Evolutionary conservation across 805 yeast species (phyloP).

Genomic region (Saccharomycopsis babjevae): DNA sequence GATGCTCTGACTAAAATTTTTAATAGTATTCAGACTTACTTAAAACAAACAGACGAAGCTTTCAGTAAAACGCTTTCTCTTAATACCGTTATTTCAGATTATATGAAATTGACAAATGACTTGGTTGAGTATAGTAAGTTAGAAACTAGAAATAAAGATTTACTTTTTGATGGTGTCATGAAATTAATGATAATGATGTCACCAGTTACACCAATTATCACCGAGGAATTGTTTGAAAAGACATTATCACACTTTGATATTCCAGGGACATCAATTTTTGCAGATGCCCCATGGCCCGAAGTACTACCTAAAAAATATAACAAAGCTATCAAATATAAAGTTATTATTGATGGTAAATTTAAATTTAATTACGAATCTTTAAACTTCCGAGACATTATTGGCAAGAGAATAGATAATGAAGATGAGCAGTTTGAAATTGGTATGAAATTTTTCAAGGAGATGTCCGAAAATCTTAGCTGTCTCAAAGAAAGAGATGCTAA

Average conservation of each 20-base stretch:
- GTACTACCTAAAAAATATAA: constrained; percentile 30
- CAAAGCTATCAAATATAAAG: constrained; percentile 34
- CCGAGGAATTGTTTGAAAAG: constrained; percentile 74
- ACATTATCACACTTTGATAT: constrained; percentile 22
- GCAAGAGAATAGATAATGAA: constrained; percentile 28
- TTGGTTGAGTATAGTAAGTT: constrained; percentile 6
- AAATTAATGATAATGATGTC: constrained; percentile 54
- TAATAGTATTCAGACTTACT: constrained; percentile 41
- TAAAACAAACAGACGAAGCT: constrained; percentile 46
- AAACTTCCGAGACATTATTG: neutral
- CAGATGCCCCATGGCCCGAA: constrained; percentile 53
- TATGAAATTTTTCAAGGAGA: constrained; percentile 18
- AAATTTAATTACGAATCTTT: constrained; percentile 35
- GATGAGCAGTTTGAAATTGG: constrained; percentile 20
- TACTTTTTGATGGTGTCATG: constrained; percentile 40
- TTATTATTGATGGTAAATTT: constrained; percentile 69
- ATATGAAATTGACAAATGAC: constrained; percentile 67
- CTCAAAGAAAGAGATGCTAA: constrained; percentile 30
- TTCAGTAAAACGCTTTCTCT: constrained; percentile 50
- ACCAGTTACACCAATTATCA: constrained; percentile 72
- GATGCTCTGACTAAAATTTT: constrained; percentile 45
- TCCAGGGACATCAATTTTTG: constrained; percentile 42
- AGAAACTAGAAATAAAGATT: constrained; percentile 26
- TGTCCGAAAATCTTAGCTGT: constrained; percentile 28
- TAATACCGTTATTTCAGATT: constrained; percentile 82